Conservation (phyloP, 192 early-diverging fungal genomes). For the Umbelopsis sp. region DNA sequence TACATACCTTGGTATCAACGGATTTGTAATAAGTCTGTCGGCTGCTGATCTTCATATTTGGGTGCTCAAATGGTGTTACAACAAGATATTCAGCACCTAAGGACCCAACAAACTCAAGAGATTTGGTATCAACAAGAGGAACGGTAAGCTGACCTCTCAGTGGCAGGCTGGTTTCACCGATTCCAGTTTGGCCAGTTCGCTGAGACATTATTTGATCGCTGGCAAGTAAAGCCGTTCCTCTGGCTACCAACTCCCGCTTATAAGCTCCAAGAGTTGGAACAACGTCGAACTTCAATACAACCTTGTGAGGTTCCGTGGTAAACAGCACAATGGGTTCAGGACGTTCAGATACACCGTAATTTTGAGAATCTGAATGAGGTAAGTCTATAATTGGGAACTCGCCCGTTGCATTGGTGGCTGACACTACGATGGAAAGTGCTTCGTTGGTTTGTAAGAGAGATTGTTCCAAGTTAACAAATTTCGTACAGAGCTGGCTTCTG, state of each 20-base stretch:
- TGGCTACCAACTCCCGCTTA: conserved; percentile 45
- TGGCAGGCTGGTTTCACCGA: conserved; percentile 2
- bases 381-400: conserved; percentile 59
- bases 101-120: conserved; percentile 56
- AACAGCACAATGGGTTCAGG: conserved; percentile 62
- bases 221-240: conserved; percentile 57
- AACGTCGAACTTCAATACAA: conserved; percentile 58
- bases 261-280: conserved; percentile 55
- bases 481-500: conserved; percentile 37
- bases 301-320: conserved; percentile 46
- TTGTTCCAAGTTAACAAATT: conserved; percentile 50
- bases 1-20: conserved; percentile 53
- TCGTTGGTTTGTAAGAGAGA: conserved; percentile 23
- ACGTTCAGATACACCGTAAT: conserved; percentile 26
- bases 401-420: conserved; percentile 59
- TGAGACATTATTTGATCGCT: conserved; percentile 47
- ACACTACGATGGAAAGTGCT: conserved; percentile 54
- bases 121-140: conserved; percentile 52
- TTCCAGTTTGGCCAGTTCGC: conserved; percentile 39
- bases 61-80: conserved; percentile 63
- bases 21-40: conserved; percentile 62
- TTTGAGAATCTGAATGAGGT: conserved; percentile 46
- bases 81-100: conserved; percentile 63
- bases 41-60: conserved; percentile 56
- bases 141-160: conserved; percentile 60